Evolutionary conservation across 2,329 filamentous ascomycete genomes (phyloP).

Genomic region (Hirsutella minnesotensis): DNA sequence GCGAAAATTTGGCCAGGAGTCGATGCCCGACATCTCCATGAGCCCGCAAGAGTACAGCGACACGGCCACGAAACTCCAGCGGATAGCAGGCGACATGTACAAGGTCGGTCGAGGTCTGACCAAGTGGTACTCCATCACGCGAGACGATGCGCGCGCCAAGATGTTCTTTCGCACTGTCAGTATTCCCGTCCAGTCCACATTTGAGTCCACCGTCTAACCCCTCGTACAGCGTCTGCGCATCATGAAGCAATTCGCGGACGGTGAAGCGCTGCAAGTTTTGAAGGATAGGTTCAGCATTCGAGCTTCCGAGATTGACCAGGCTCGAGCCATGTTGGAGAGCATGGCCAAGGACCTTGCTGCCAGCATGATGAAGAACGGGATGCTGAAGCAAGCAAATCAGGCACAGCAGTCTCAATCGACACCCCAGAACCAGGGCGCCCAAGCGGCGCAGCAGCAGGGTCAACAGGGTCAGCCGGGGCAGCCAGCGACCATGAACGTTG

Average conservation of each 20-base stretch:
- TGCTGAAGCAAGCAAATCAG: slow-evolving; percentile 13
- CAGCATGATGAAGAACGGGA: slow-evolving; percentile 15
- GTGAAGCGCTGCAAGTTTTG: slow-evolving; percentile 30
- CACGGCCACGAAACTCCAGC: slow-evolving; percentile 29
- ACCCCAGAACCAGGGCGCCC: slow-evolving; percentile 15
- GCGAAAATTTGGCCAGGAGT: slow-evolving; percentile 24
- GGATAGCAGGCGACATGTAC: slow-evolving; percentile 27
- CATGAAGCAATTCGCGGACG: slow-evolving; percentile 39
- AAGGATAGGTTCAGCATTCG: slow-evolving; percentile 40
- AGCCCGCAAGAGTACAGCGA: slow-evolving; percentile 30
- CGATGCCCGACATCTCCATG: slow-evolving; percentile 34
- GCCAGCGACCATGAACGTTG: slow-evolving; percentile 27
- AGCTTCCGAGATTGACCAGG: slow-evolving; percentile 37
- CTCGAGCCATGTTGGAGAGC: slow-evolving; percentile 33
- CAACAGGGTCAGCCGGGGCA: slow-evolving; percentile 14
- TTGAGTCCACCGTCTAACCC: background rate
- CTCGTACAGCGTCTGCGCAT: slow-evolving; percentile 37
- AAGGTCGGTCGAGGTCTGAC: slow-evolving; percentile 32
- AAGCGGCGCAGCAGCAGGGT: slow-evolving; percentile 21
- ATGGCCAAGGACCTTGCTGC: slow-evolving; percentile 37
- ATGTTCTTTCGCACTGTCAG: slow-evolving; percentile 43
- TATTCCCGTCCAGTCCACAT: slow-evolving; percentile 4
- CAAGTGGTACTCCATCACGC: slow-evolving; percentile 35
- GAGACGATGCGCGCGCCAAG: slow-evolving; percentile 36
- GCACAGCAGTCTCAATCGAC: slow-evolving; percentile 13